Conservation (phyloP, 1,284 basidiomycete genomes). For the Cutaneotrichosporon cavernicola region DNA sequence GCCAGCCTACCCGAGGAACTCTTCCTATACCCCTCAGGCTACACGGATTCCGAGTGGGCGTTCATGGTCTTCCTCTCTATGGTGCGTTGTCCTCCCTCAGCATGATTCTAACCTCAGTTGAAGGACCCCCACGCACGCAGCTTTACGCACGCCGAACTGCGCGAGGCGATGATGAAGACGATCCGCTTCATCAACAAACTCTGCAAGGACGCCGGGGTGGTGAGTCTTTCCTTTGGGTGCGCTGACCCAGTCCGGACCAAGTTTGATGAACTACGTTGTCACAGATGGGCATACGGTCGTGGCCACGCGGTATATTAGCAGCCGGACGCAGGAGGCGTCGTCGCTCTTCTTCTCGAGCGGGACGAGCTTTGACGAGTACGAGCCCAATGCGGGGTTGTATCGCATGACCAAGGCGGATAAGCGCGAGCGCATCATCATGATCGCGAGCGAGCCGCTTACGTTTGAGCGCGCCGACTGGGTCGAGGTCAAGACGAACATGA, state of each 20-base stretch:
- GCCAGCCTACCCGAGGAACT: constrained; percentile 71
- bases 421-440: constrained; percentile 80
- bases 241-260: constrained; percentile 61
- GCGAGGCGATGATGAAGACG: constrained; percentile 81
- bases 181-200: constrained; percentile 74
- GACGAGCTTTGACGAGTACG: constrained; percentile 88
- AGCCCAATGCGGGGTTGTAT: constrained; percentile 73
- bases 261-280: constrained; percentile 92
- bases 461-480: constrained; percentile 72
- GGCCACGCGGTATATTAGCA: constrained; percentile 91
- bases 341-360: constrained; percentile 95
- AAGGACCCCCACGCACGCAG: constrained; percentile 68
- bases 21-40: constrained; percentile 81
- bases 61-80: constrained; percentile 87
- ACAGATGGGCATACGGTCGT: constrained; percentile 92
- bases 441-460: constrained; percentile 87
- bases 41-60: constrained; percentile 96
- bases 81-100: constrained; percentile 53
- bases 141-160: constrained; percentile 50
- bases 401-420: constrained; percentile 96
- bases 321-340: constrained; percentile 85
- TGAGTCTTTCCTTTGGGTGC: constrained; percentile 38
- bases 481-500: constrained; percentile 92
- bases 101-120: constrained; percentile 57
- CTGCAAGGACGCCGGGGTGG: constrained; percentile 70